These are phyloP conservation scores for Penicillium bialowiezense DNA, from an alignment of 495 filamentous ascomycete species.

Conservation along the genomic window DNA sequence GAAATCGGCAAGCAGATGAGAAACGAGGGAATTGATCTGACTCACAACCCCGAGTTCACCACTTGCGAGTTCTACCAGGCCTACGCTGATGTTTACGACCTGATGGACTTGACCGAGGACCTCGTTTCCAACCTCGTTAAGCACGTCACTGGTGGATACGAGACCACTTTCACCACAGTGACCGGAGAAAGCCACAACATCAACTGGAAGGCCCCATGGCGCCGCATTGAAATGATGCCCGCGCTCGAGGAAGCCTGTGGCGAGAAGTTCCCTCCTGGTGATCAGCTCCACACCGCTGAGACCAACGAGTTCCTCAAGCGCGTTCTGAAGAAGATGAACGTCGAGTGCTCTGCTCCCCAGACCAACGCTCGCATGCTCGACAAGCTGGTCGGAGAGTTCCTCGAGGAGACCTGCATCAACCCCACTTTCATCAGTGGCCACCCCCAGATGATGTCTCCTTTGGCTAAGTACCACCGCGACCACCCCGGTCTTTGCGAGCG, in stretches of 20 bases:
- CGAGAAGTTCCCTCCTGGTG: conserved; percentile 87
- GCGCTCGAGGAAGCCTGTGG: conserved; percentile 85
- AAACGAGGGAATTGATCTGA: conserved; percentile 94
- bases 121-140: conserved; percentile 91
- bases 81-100: conserved; percentile 87
- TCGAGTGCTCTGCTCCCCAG: conserved; percentile 84
- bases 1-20: conserved; percentile 90
- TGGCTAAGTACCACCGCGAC: conserved; percentile 89
- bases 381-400: conserved; percentile 93
- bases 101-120: conserved; percentile 93
- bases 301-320: conserved; percentile 82
- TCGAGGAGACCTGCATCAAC: conserved; percentile 90
- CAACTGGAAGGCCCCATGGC: conserved; percentile 96
- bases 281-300: conserved; percentile 85
- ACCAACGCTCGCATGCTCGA: conserved; percentile 98
- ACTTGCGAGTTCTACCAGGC: conserved; percentile 97
- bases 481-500: conserved; percentile 87
- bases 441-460: conserved; percentile 95
- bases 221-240: conserved; percentile 93
- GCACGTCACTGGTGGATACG: conserved; percentile 77
- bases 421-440: conserved; percentile 94
- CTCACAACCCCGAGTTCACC: conserved; percentile 99
- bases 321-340: conserved; percentile 81
- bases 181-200: conserved; percentile 80
- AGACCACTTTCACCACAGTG: conserved; percentile 79